A percentile compares a stretch with the other conserved stretches of the same genome.
Evolutionary conservation across 192 early-diverging fungal genomes (phyloP).

Genomic region (Gonapodya prolifera): DNA sequence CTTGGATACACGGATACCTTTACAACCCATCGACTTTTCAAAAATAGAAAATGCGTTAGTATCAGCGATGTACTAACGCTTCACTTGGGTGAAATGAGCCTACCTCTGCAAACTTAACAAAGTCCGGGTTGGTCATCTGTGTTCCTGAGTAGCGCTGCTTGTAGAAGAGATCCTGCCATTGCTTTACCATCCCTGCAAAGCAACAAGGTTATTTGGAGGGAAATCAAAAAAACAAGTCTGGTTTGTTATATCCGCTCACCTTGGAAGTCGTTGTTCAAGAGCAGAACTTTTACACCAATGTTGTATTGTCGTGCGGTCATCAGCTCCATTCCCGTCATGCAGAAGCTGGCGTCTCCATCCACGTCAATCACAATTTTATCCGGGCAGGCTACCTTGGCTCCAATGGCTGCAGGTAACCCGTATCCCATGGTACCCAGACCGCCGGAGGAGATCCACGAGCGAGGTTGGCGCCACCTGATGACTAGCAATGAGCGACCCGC

Average conservation of each 20-base stretch:
- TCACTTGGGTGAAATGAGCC: too few species aligned
- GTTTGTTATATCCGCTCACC: too few species aligned
- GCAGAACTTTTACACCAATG: conserved; percentile 90
- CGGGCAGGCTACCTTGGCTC: conserved; percentile 88
- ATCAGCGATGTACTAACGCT: too few species aligned
- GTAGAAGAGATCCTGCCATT: conserved; percentile 90
- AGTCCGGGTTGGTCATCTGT: conserved; percentile 92
- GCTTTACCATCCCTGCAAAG: conserved; percentile 21
- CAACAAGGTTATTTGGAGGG: background rate
- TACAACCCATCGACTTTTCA: conserved; percentile 59
- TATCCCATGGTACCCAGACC: conserved; percentile 99
- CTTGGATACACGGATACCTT: conserved; percentile 72
- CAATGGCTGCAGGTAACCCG: conserved; percentile 90
- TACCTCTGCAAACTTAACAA: conserved; percentile 88
- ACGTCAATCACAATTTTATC: conserved; percentile 95
- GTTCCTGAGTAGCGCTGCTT: conserved; percentile 92
- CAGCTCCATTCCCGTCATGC: conserved; percentile 97
- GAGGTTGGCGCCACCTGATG: conserved; percentile 66
- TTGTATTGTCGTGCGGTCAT: conserved; percentile 95
- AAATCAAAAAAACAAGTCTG: too few species aligned
- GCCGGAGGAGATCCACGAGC: conserved; percentile 83
- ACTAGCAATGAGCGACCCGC: background rate
- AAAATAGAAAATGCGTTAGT: too few species aligned
- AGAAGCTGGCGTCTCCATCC: conserved; percentile 97
- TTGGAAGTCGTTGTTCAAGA: conserved; percentile 99